Conservation (phyloP, 1,284 basidiomycete species). For the Ganoderma resinaceum region DNA sequence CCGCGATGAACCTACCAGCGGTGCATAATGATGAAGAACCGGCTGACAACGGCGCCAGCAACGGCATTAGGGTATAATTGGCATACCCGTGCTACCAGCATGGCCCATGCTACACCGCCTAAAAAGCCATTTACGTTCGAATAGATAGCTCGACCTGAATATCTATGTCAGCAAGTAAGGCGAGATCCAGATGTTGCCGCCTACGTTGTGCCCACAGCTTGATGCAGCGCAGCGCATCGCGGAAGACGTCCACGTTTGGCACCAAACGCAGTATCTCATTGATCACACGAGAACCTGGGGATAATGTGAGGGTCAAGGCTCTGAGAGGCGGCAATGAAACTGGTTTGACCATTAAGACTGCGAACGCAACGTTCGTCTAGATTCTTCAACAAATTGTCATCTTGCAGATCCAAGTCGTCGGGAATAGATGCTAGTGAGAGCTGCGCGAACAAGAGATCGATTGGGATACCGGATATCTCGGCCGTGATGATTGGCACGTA, state of each 20-base stretch:
- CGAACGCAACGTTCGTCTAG: constrained; percentile 95
- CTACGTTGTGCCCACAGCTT: constrained; percentile 96
- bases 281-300: constrained; percentile 89
- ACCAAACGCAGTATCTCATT: constrained; percentile 97
- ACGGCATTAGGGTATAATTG: constrained; percentile 96
- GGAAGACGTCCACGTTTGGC: constrained; percentile 93
- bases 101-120: constrained; percentile 98
- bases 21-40: constrained; percentile 97
- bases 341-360: constrained; percentile 84
- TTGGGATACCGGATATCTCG: constrained; percentile 91
- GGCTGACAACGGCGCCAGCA: constrained; percentile 94
- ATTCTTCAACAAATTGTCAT: constrained; percentile 93
- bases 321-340: constrained; percentile 27
- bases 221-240: constrained; percentile 94
- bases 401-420: constrained; percentile 88
- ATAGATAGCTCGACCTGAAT: constrained; percentile 90
- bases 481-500: constrained; percentile 95
- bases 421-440: constrained; percentile 87
- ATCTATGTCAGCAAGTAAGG: background rate
- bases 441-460: constrained; percentile 95
- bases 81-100: constrained; percentile 97
- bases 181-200: constrained; percentile 40
- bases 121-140: constrained; percentile 99
- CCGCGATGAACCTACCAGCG: constrained; percentile 73
- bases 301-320: background rate